Conservation (phyloP, 2,329 filamentous ascomycete genomes). For the Corynespora cassiicola region DNA sequence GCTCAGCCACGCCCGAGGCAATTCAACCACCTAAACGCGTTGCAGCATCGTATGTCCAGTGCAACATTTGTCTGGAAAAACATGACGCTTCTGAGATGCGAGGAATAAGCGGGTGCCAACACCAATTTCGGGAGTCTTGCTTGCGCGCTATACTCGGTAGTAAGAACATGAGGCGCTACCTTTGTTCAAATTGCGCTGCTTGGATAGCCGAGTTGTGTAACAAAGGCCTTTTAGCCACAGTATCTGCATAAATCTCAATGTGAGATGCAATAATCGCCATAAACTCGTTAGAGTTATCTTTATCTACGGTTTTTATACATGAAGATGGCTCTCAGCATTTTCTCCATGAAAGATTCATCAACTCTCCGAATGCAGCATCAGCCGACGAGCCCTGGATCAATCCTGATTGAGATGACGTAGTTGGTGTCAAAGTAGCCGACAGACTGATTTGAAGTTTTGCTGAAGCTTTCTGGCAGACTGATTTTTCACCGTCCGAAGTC, state of each 20-base stretch:
- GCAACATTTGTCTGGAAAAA: slow-evolving; percentile 18
- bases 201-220: too few relatives aligned
- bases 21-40: too few relatives aligned
- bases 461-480: slow-evolving; percentile 28
- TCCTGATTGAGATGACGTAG: slow-evolving; percentile 12
- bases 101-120: slow-evolving; percentile 6
- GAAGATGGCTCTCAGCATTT: slow-evolving; percentile 32
- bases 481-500: slow-evolving; percentile 21
- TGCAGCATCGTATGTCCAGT: slow-evolving; percentile 13
- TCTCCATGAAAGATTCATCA: slow-evolving; percentile 30
- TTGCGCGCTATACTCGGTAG: too few relatives aligned
- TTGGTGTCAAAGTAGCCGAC: slow-evolving; percentile 23
- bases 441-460: slow-evolving; percentile 30
- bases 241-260: too few relatives aligned
- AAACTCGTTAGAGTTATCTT: too few relatives aligned
- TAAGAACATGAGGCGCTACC: too few relatives aligned
- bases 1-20: too few relatives aligned
- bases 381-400: slow-evolving; percentile 21
- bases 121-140: too few relatives aligned
- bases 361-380: slow-evolving; percentile 24
- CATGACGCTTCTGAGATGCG: slow-evolving; percentile 12
- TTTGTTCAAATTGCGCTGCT: too few relatives aligned
- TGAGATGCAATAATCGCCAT: too few relatives aligned
- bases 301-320: too few relatives aligned
- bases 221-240: too few relatives aligned